Base-by-base conservation (phyloP, 108 stramenopile species). In the Bacterosira constricta region DNA sequence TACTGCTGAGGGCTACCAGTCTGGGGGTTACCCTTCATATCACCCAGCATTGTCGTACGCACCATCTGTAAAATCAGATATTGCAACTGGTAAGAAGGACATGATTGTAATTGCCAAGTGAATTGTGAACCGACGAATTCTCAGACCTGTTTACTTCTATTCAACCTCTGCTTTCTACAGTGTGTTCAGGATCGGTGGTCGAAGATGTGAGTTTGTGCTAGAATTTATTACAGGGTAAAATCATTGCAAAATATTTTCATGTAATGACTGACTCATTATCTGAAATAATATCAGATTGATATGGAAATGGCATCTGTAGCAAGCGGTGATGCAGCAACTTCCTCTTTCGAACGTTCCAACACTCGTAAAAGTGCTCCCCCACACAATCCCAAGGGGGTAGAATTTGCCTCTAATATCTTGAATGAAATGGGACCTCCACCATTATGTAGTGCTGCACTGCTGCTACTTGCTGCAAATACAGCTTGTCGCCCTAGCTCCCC, bases 351-450 rank as follows among this genome's bases (percentile, higher is more conserved):
- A 54, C 53, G 53, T 31, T 54, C 32, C 10, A 54, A 31, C 30
- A 29, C 30, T 29, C 15, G 36, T 20, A 35, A 34, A 18, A 44
- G 47, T 47, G 35, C 49, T 12, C 25, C 36, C 23, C 36, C 26
- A 4, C 56, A 58, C 4, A n/a, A 58, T 4, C 17, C 34, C 17
- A 60, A 60, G n/a, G 59, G 59, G 27, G 59, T 60, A 2, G 59
- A 64, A 23, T 64, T 64, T 50, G 63, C 63, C 47, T 64, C 63
- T 34, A 64, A 50, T 13, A 63, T 63, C 17, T 26, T 64, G 34
- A 64, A 64, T 51, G 63, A 64, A 21, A 64, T 64, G 63, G 63
- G 63, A 4, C 63, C 63, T 21, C 63, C 63, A 6, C 63, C 25
- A 20, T 17, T 34, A 12, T 50, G 35, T 26, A 29, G 47, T 11